Evolutionary conservation across 139 green algal species (phyloP).

Genomic region (Tetradesmus lagerheimii): DNA sequence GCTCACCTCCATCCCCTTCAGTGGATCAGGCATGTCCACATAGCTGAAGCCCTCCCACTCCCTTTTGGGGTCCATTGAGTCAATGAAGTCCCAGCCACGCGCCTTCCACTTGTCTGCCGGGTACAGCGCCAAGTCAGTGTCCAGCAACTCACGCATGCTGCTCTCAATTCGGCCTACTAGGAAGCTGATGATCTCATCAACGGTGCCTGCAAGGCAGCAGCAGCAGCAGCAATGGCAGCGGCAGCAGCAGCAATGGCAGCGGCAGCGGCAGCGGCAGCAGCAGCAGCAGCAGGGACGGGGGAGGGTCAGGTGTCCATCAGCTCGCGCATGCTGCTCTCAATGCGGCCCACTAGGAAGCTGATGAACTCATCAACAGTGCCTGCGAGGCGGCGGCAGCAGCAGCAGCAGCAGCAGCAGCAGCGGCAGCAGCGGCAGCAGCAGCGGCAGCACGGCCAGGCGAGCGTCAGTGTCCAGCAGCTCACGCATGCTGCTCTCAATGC

Average conservation of each 20-base stretch:
- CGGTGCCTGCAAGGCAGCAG: not conserved
- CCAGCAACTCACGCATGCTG: constrained; percentile 64
- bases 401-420: constrained; percentile 7
- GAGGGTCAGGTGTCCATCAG: constrained; percentile 32
- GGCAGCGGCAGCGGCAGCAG: not conserved
- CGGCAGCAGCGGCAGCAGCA: not conserved
- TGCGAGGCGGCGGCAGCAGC: not conserved
- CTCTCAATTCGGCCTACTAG: constrained; percentile 74
- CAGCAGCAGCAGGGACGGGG: not conserved
- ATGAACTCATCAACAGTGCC: constrained; percentile 62
- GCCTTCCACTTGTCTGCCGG: constrained; percentile 66
- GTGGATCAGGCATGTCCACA: constrained; percentile 64
- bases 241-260: not conserved
- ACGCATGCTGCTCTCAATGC: constrained; percentile 72
- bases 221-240: too few relatives aligned
- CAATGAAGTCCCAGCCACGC: constrained; percentile 71
- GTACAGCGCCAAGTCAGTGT: constrained; percentile 69
- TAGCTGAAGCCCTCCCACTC: constrained; percentile 62
- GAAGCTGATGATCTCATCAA: constrained; percentile 65
- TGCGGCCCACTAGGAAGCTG: constrained; percentile 64
- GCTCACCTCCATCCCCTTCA: constrained; percentile 54
- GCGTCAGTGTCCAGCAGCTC: constrained; percentile 62
- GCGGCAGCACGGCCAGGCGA: too few relatives aligned
- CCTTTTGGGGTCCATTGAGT: constrained; percentile 71
- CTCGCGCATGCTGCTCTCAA: constrained; percentile 73